Conservation (phyloP, 2,329 filamentous ascomycete species). For the Exophiala sp. region DNA sequence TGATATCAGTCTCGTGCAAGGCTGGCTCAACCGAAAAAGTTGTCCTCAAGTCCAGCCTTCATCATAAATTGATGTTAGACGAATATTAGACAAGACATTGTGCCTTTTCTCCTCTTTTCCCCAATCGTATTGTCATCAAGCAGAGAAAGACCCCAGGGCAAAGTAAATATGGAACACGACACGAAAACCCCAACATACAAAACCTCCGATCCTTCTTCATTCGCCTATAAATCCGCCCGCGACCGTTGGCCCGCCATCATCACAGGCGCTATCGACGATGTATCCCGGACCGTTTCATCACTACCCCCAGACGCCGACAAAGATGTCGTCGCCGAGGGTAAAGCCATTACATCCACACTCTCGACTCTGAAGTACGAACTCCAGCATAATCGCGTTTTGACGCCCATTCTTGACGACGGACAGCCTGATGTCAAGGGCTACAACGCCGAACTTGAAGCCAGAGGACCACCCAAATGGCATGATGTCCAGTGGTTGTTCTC, state of each 20-base stretch:
- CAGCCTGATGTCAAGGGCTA: conserved; percentile 72
- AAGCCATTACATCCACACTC: conserved; percentile 75
- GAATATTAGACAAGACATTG: not conserved
- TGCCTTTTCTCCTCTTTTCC: not conserved
- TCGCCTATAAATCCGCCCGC: conserved; percentile 78
- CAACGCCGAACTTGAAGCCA: conserved; percentile 76
- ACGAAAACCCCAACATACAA: conserved; percentile 62
- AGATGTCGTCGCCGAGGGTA: conserved; percentile 72
- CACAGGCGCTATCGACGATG: conserved; percentile 87
- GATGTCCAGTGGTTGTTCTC: conserved; percentile 81
- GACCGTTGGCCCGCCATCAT: conserved; percentile 93
- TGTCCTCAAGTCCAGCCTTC: not conserved
- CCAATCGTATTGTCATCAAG: not conserved
- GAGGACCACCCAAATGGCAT: conserved; percentile 62
- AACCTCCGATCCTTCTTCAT: conserved; percentile 80
- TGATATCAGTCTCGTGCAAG: conserved; percentile 8
- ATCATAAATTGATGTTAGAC: not conserved
- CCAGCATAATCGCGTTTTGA: conserved; percentile 71
- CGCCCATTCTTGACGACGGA: conserved; percentile 68
- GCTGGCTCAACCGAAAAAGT: conserved; percentile 7
- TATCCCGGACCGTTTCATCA: conserved; percentile 61
- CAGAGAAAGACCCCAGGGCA: conserved; percentile 8
- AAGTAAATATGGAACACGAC: conserved; percentile 64
- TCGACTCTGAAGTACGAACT: conserved; percentile 89
- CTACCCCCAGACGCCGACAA: conserved; percentile 57